Evolutionary conservation across 805 yeast species (phyloP).

Genomic region (Yarrowia sp.): DNA sequence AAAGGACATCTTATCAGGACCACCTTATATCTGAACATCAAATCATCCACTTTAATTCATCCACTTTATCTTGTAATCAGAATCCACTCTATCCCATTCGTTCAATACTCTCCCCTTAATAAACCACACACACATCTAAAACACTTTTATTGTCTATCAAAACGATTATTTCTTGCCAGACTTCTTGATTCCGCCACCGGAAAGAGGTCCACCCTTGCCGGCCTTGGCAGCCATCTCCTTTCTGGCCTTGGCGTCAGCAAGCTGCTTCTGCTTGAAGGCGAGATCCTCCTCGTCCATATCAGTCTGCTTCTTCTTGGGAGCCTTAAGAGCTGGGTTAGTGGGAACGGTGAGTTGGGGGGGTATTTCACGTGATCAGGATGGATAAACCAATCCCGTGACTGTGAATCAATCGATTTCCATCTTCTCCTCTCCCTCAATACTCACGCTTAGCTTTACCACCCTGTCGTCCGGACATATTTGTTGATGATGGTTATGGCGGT

Average conservation of each 20-base stretch:
- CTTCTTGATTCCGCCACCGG: conserved; percentile 96
- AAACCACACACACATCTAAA: too few relatives aligned
- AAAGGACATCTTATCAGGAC: too few relatives aligned
- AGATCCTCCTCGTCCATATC: conserved; percentile 85
- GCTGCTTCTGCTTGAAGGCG: conserved; percentile 92
- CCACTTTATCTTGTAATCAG: too few relatives aligned
- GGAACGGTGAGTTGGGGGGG: neutral
- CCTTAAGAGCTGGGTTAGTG: conserved; percentile 61
- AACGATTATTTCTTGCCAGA: conserved; percentile 45
- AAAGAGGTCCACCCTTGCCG: conserved; percentile 86
- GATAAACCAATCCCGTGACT: neutral
- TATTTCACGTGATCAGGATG: neutral
- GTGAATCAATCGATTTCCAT: too few relatives aligned
- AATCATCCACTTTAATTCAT: too few relatives aligned
- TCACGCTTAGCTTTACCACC: conserved; percentile 94
- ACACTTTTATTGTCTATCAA: too few relatives aligned
- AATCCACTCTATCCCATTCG: too few relatives aligned
- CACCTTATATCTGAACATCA: too few relatives aligned
- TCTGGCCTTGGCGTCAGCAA: conserved; percentile 91
- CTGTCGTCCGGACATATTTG: conserved; percentile 89
- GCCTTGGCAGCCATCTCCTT: conserved; percentile 90
- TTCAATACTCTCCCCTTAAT: too few relatives aligned
- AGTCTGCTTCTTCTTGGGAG: conserved; percentile 78
- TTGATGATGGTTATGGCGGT: conserved; percentile 24
- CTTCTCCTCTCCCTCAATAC: conserved; percentile 44